These are phyloP conservation scores for Catharanthus roseus DNA, from an alignment of 257 asterid species.

Conservation along the genomic window DNA sequence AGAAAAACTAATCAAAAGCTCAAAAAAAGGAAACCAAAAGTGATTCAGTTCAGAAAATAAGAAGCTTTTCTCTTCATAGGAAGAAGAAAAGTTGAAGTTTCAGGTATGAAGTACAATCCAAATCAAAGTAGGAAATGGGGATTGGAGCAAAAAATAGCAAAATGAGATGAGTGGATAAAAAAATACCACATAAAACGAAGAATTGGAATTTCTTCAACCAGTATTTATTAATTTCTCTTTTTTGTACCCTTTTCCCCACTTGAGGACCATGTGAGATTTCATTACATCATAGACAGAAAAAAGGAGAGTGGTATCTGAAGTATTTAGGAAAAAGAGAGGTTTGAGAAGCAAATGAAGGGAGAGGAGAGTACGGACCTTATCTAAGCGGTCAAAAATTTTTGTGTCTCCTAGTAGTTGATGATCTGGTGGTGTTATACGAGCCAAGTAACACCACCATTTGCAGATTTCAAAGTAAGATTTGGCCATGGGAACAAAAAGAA, in stretches of 20 bases:
- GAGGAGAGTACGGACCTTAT: constrained; percentile 13
- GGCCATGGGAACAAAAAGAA: not conserved
- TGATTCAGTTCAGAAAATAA: not conserved
- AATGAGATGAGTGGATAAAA: constrained; percentile 29
- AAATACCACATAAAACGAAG: constrained; percentile 16
- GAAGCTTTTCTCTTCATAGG: not conserved
- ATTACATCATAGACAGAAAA: not conserved
- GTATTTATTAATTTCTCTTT: not conserved
- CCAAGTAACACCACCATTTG: constrained; percentile 21
- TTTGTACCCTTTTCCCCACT: not conserved
- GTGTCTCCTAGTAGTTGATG: constrained; percentile 11
- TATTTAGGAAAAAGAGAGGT: not conserved
- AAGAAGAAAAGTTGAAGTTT: constrained; percentile 3
- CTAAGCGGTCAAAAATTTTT: not conserved
- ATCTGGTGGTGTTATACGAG: constrained; percentile 29
- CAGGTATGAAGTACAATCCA: not conserved
- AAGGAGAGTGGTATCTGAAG: not conserved
- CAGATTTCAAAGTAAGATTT: not conserved
- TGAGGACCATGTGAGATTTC: not conserved
- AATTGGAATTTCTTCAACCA: constrained; percentile 7
- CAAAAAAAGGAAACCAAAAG: not conserved
- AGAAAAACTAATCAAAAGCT: not conserved
- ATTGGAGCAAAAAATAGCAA: constrained; percentile 10
- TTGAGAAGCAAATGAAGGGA: constrained; percentile 10
- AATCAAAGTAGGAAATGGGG: not conserved